Evolutionary conservation across 495 filamentous ascomycete species (phyloP), one percentile per base, ranked within the genome.

Genomic region (Evansstolkia leycettana): DNA sequence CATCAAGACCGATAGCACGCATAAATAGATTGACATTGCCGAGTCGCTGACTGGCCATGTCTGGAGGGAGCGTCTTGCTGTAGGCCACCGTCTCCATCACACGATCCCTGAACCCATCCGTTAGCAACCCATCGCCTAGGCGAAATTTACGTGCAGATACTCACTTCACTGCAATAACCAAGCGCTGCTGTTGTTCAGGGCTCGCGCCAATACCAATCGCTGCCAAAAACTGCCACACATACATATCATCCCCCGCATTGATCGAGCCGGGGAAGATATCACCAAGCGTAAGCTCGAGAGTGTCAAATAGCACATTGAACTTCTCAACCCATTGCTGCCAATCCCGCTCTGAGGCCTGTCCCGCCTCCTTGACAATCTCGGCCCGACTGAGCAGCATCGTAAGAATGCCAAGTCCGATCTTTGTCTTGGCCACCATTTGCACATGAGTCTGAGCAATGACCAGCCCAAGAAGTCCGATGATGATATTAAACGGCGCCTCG

Each of bases 1-100:
- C 90, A 65, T 96, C 92, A 46, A 98, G 69, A 3, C 90, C 92
- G 55, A 98, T 96, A 34, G 89, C 90, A 42, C 85, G 76, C 89
- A 98, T 95, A 55, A 98, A 98, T 18, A 98, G 63, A 57, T 98
- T 96, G 45, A 98, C 92, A 51, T 94, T 89, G 38, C 78, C 78
- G 31, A 92, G 67, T 37, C 87, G 78, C 51, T 80, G 72, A 46
- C 72, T 76, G 12, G 79, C 74, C 74, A 94, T 78, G 28, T 90
- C 85, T 12, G 76, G 67, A 9, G 92, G 90, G 10, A 96, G 73
- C 2, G 82, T 84, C 65, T 90, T 94, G 50, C 82, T 78, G 20
- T 92, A 75, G 25, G 66, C 60, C 6, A 95, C 81, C 2, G 90
- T 96, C 51, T 94, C 90, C 86, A 96, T 92, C 36, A 98, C 90